These are phyloP conservation scores for Botrytis fragariae DNA, from an alignment of 2,329 filamentous ascomycete species.

Conservation along the genomic window DNA sequence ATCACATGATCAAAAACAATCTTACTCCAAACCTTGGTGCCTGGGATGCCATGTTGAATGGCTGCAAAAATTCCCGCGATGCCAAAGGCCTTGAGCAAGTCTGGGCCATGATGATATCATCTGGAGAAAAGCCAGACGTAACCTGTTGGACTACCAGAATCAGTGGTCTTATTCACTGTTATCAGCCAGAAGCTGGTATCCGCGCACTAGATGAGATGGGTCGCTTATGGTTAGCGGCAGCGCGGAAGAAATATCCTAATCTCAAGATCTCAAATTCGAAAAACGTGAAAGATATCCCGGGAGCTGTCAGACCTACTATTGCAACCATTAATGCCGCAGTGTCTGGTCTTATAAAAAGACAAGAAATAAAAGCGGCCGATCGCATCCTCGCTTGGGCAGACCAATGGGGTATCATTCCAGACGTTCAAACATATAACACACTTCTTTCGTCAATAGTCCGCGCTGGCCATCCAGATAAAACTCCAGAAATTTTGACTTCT, in stretches of 20 bases:
- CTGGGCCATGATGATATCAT: constrained; percentile 61
- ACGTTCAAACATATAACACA: constrained; percentile 60
- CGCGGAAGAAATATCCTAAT: constrained; percentile 27
- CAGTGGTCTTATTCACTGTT: constrained; percentile 59
- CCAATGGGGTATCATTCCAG: constrained; percentile 45
- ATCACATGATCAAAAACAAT: constrained; percentile 52
- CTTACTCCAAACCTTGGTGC: constrained; percentile 60
- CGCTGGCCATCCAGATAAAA: constrained; percentile 47
- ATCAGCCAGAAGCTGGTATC: constrained; percentile 56
- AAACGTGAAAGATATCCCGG: constrained; percentile 35
- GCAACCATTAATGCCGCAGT: constrained; percentile 69
- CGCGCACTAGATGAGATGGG: constrained; percentile 65
- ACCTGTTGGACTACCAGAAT: constrained; percentile 70
- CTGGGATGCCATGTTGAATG: constrained; percentile 72
- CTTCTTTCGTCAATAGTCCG: constrained; percentile 62
- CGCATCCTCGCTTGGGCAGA: constrained; percentile 51
- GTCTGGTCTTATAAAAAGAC: constrained; percentile 55
- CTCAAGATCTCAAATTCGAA: constrained; percentile 28
- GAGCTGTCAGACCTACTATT: constrained; percentile 57
- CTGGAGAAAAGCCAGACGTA: constrained; percentile 59
- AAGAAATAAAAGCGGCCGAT: constrained; percentile 49
- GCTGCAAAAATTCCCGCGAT: constrained; percentile 62
- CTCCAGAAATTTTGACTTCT: constrained; percentile 51
- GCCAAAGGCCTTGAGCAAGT: constrained; percentile 59
- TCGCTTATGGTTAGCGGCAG: constrained; percentile 49